A percentile compares a stretch with the other conserved stretches of the same genome.
These are phyloP conservation scores for Lotus japonicus DNA, from an alignment of 306 rosid genomes.

Conservation along the genomic window DNA sequence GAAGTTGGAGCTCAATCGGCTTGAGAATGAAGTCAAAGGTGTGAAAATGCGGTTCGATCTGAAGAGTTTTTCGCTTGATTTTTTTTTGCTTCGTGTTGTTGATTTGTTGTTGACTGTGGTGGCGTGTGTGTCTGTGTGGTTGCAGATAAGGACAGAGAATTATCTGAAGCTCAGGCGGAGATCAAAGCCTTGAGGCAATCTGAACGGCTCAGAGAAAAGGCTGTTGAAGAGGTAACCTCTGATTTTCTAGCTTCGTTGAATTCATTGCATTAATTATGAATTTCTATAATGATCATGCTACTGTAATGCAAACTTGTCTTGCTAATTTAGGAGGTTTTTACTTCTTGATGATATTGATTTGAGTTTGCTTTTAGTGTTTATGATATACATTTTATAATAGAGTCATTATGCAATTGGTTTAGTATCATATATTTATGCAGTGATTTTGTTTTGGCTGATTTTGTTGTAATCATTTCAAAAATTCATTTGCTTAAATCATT, in stretches of 20 bases:
- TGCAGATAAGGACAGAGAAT: conserved; percentile 95
- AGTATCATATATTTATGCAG: not conserved
- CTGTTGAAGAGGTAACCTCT: conserved; percentile 85
- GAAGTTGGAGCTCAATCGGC: conserved; percentile 97
- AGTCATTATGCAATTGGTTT: not conserved
- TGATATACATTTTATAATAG: not conserved
- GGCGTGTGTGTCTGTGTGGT: not conserved
- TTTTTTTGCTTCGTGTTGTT: conserved; percentile 30
- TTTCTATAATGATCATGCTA: not conserved
- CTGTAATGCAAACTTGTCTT: not conserved
- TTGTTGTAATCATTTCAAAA: not conserved
- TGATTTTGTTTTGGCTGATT: not conserved
- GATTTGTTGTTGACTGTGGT: conserved; percentile 4
- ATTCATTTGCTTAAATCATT: conserved; percentile 1
- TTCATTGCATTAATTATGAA: not conserved
- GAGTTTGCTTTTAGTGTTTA: not conserved
- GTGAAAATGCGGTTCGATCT: conserved; percentile 79
- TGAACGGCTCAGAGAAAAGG: conserved; percentile 91
- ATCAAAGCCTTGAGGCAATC: conserved; percentile 88
- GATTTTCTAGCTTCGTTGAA: not conserved
- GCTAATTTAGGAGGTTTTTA: not conserved
- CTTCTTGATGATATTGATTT: conserved; percentile 15
- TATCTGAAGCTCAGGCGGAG: conserved; percentile 91
- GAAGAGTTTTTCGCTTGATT: conserved; percentile 33
- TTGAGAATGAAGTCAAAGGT: conserved; percentile 99